These are phyloP conservation scores for Eimeria necatrix DNA, from an alignment of 169 alveolate genomes.

Conservation along the genomic window DNA sequence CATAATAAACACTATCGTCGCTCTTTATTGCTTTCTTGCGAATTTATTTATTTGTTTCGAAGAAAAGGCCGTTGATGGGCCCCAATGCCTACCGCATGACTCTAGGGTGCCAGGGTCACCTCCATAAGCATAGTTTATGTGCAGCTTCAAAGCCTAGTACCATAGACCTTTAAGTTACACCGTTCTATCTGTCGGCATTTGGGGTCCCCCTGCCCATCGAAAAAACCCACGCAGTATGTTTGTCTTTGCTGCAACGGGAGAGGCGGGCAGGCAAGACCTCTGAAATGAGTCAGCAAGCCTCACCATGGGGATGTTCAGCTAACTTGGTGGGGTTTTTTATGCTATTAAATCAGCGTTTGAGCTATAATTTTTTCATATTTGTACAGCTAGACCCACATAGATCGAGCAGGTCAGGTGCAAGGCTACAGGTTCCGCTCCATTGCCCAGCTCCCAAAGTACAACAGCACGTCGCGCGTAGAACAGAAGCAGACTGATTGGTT, in stretches of 20 bases:
- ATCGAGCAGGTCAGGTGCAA: no score
- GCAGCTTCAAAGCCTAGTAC: constrained; percentile 34
- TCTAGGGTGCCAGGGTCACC: constrained; percentile 78
- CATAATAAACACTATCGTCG: background rate
- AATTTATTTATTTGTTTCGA: background rate
- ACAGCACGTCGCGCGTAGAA: no score
- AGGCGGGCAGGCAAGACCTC: constrained; percentile 72
- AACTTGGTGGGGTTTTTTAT: background rate
- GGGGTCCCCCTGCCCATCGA: background rate
- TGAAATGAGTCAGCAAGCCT: constrained; percentile 41
- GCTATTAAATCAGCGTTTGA: no score
- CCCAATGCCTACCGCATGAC: constrained; percentile 52
- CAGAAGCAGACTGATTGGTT: no score
- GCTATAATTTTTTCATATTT: no score
- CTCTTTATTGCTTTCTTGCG: background rate
- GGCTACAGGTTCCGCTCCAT: no score
- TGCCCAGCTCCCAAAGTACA: no score
- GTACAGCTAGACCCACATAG: no score
- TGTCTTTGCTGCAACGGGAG: constrained; percentile 58
- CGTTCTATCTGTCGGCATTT: constrained; percentile 4
- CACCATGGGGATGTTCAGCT: constrained; percentile 14
- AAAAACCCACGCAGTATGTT: background rate
- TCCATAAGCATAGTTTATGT: constrained; percentile 20
- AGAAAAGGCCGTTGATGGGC: constrained; percentile 28
- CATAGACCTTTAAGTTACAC: background rate